Evolutionary conservation across 768 basidiomycete genomes (phyloP).

Genomic region (Serpula lacrymans): DNA sequence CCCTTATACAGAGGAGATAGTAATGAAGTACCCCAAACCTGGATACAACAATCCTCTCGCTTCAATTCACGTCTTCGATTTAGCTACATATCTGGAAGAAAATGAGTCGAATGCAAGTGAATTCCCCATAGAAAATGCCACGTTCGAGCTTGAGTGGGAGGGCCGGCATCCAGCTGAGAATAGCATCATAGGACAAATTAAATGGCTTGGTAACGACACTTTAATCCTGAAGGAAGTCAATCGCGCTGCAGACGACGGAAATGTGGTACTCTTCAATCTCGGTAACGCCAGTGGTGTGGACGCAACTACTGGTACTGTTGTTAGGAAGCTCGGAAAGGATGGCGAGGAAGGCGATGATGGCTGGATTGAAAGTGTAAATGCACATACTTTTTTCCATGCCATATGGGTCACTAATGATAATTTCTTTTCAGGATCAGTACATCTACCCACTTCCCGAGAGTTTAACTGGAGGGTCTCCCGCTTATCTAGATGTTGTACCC

Average conservation of each 20-base stretch:
- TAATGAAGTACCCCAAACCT: conserved; percentile 85
- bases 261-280: conserved; percentile 74
- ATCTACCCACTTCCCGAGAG: conserved; percentile 53
- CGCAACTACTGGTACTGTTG: conserved; percentile 48
- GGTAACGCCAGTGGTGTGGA: conserved; percentile 19
- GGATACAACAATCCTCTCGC: conserved; percentile 89
- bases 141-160: conserved; percentile 65
- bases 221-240: conserved; percentile 87
- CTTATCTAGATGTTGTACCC: conserved; percentile 91
- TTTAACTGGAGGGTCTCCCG: conserved; percentile 44
- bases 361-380: conserved; percentile 86
- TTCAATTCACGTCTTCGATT: conserved; percentile 77
- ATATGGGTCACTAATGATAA: conserved; percentile 10
- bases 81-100: conserved; percentile 48
- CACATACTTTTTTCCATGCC: conserved; percentile 5
- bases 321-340: conserved; percentile 72
- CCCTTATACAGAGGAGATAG: conserved; percentile 66
- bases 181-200: conserved; percentile 76
- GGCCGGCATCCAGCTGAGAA: conserved; percentile 53
- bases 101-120: conserved; percentile 23
- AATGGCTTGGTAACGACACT: conserved; percentile 77
- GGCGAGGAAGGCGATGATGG: conserved; percentile 91
- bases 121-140: conserved; percentile 38
- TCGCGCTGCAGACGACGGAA: conserved; percentile 76
- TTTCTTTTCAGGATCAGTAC: conserved; percentile 49